phyloP scores from a whole-genome alignment of 305 asterid species.

The Solanum hybrid region DNA sequence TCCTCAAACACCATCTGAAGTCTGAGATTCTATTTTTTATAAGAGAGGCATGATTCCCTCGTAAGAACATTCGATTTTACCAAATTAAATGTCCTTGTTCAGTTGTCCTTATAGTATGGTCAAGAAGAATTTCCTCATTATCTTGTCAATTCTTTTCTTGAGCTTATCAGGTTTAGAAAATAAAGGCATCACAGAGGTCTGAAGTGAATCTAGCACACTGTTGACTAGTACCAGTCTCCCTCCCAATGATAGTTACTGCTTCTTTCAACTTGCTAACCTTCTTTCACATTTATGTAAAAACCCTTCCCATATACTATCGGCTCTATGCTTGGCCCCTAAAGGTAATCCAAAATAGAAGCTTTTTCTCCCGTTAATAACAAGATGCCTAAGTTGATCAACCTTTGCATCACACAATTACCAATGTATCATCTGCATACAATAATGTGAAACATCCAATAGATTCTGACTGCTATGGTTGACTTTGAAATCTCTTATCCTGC shows the following conservation, averaged over 20 bases:
- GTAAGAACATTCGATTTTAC: not conserved
- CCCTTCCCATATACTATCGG: not conserved
- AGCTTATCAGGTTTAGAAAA: not conserved
- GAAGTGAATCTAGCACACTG: not conserved
- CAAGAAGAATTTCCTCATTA: not conserved
- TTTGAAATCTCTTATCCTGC: not conserved
- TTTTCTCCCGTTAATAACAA: not conserved
- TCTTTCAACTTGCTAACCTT: not conserved
- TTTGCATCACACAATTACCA: not conserved
- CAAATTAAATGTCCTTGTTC: not conserved
- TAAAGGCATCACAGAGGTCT: not conserved
- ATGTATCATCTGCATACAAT: not conserved
- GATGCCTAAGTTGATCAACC: not conserved
- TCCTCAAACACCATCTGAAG: not conserved
- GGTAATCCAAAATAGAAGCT: not conserved
- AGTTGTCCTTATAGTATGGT: not conserved
- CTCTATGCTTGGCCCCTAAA: not conserved
- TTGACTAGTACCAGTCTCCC: not conserved
- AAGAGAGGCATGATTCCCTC: not conserved
- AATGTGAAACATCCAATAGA: not conserved
- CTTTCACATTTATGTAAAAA: not conserved
- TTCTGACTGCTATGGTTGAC: not conserved
- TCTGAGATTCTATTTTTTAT: not conserved
- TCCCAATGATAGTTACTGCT: not conserved
- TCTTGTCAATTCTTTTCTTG: not conserved